Percentiles rank a stretch among this genome's conserved stretches.
Conservation (phyloP, 225 moss, liverwort and hornwort genomes). For the Climacium dendroides region DNA sequence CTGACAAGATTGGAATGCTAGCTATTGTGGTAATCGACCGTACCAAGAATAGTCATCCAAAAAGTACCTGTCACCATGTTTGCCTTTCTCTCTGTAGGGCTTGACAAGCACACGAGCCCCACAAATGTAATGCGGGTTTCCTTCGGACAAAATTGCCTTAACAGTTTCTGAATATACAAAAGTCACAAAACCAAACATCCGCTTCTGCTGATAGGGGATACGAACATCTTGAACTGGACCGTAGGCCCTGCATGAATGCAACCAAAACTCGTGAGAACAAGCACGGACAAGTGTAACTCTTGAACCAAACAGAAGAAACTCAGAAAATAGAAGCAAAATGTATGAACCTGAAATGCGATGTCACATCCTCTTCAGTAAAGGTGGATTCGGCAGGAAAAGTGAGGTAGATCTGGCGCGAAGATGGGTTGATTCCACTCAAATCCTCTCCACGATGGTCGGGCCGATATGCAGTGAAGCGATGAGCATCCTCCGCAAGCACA, state of each 20-base stretch:
- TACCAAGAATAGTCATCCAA: neutral
- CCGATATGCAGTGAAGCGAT: constrained; percentile 91
- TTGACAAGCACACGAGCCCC: constrained; percentile 96
- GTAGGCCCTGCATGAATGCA: constrained; percentile 63
- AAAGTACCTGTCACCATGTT: constrained; percentile 92
- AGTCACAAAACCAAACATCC: constrained; percentile 98
- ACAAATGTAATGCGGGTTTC: constrained; percentile 96
- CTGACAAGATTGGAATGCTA: neutral
- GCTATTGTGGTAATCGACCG: neutral
- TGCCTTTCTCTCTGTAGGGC: constrained; percentile 97
- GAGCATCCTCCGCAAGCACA: constrained; percentile 99
- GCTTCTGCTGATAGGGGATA: constrained; percentile 94
- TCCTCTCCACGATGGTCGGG: constrained; percentile 87
- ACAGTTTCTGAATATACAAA: constrained; percentile 99
- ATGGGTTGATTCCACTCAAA: constrained; percentile 91
- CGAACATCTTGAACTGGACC: constrained; percentile 96
- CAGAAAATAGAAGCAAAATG: neutral
- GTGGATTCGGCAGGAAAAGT: constrained; percentile 97
- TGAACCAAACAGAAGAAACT: neutral
- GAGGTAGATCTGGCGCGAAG: constrained; percentile 96
- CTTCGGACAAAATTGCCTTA: constrained; percentile 95
- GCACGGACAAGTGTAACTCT: neutral
- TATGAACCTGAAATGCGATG: constrained; percentile 81
- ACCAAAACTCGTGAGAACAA: neutral
- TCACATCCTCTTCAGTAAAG: constrained; percentile 94